Conservation (phyloP, 495 filamentous ascomycete species). For the Aspergillus sclerotioniger region DNA sequence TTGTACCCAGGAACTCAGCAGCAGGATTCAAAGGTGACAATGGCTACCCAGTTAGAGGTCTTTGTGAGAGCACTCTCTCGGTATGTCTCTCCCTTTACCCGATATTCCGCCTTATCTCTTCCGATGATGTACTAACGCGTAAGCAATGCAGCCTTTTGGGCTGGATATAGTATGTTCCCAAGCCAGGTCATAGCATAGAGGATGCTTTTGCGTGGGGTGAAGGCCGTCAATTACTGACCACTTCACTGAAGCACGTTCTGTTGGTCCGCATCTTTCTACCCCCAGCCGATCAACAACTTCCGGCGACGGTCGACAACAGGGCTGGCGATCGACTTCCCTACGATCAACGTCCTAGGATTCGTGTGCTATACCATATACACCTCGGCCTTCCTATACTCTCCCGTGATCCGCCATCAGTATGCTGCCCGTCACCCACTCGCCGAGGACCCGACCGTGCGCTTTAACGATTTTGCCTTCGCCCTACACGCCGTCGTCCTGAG, state of each 20-base stretch:
- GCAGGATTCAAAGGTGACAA: constrained; percentile 4
- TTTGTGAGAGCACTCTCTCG: constrained; percentile 45
- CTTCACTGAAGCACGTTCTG: constrained; percentile 50
- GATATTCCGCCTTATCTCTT: not conserved
- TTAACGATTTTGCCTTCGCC: constrained; percentile 89
- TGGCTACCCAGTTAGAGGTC: constrained; percentile 32
- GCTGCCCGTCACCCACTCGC: constrained; percentile 70
- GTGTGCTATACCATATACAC: constrained; percentile 74
- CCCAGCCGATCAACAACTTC: constrained; percentile 78
- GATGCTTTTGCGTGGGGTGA: not conserved
- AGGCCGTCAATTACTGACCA: not conserved
- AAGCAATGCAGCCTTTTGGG: constrained; percentile 33
- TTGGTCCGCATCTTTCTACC: constrained; percentile 92
- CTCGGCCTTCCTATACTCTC: constrained; percentile 69
- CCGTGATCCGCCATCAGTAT: constrained; percentile 76
- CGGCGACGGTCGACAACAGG: constrained; percentile 73
- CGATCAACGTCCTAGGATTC: constrained; percentile 82
- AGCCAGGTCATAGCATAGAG: not conserved
- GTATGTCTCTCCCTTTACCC: constrained; percentile 25
- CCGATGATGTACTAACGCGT: constrained; percentile 9
- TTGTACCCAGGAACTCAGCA: constrained; percentile 8
- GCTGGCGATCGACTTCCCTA: constrained; percentile 80
- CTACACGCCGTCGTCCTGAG: constrained; percentile 71
- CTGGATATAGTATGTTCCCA: constrained; percentile 43
- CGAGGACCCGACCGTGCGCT: constrained; percentile 75